These are phyloP conservation scores for Aegilops bicornis DNA, from an alignment of 176 grass and related monocot species.

Conservation along the genomic window DNA sequence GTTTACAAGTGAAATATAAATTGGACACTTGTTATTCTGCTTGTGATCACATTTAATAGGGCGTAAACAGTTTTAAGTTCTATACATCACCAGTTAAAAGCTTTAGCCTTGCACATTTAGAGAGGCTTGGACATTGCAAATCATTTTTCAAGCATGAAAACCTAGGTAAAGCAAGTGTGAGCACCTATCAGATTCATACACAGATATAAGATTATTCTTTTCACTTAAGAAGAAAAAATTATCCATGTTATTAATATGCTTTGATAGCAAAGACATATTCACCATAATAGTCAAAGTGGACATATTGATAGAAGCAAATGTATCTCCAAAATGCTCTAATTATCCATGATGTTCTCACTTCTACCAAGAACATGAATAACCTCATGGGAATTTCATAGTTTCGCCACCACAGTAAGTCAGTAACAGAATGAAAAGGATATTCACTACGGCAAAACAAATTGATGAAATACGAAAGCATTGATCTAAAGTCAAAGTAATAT, in stretches of 20 bases:
- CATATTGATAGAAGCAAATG: background rate
- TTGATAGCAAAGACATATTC: background rate
- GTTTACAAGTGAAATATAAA: background rate
- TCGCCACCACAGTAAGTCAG: background rate
- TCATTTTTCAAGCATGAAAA: background rate
- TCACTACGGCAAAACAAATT: background rate
- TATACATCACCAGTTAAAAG: background rate
- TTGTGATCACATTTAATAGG: background rate
- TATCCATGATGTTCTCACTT: background rate
- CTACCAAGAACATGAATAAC: background rate
- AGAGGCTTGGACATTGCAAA: background rate
- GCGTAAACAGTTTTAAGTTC: background rate
- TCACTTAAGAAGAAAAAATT: background rate
- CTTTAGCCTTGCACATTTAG: background rate
- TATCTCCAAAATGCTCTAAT: background rate
- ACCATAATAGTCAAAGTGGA: background rate
- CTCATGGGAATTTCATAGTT: background rate
- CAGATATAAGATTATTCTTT: background rate
- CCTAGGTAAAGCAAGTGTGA: background rate
- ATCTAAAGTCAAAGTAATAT: background rate
- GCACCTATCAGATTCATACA: background rate
- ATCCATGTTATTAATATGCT: background rate
- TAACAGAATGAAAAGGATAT: constrained; percentile 1
- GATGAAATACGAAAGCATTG: background rate
- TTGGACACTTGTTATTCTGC: background rate